Evolutionary conservation across 257 asterid species (phyloP).

Genomic region (Solanum rostratum): DNA sequence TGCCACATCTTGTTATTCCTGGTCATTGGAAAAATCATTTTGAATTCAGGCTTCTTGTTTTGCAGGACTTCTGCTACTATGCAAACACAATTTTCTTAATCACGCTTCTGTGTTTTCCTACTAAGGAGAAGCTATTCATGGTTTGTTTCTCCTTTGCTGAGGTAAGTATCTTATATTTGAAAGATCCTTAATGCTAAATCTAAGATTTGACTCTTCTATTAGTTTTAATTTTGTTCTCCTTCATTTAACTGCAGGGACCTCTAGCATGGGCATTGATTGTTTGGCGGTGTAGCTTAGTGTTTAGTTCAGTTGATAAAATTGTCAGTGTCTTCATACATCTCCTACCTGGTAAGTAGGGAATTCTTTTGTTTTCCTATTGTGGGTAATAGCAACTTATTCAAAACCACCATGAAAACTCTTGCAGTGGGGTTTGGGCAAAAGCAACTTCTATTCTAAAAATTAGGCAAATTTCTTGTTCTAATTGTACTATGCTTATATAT

Average conservation of each 20-base stretch:
- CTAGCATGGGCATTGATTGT: constrained; percentile 97
- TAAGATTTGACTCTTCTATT: background rate
- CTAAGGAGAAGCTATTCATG: constrained; percentile 91
- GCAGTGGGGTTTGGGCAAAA: background rate
- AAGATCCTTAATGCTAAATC: background rate
- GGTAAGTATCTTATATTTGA: constrained; percentile 29
- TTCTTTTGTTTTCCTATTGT: background rate
- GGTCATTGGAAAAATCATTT: background rate
- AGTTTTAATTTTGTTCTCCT: background rate
- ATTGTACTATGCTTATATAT: background rate
- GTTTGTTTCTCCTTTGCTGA: constrained; percentile 98
- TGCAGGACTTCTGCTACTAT: constrained; percentile 92
- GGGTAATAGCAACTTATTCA: background rate
- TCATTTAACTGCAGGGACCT: constrained; percentile 64
- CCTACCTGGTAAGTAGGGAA: constrained; percentile 63
- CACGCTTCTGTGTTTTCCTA: constrained; percentile 71
- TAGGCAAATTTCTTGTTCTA: background rate
- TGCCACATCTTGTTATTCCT: background rate
- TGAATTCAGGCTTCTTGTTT: background rate
- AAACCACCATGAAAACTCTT: background rate
- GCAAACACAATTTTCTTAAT: constrained; percentile 85
- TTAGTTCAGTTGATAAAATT: constrained; percentile 88
- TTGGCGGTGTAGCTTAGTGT: constrained; percentile 96
- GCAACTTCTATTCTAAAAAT: background rate
- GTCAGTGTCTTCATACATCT: constrained; percentile 97